Evolutionary conservation across 441 rosid species (phyloP).

Genomic region (Omphalea diandra): DNA sequence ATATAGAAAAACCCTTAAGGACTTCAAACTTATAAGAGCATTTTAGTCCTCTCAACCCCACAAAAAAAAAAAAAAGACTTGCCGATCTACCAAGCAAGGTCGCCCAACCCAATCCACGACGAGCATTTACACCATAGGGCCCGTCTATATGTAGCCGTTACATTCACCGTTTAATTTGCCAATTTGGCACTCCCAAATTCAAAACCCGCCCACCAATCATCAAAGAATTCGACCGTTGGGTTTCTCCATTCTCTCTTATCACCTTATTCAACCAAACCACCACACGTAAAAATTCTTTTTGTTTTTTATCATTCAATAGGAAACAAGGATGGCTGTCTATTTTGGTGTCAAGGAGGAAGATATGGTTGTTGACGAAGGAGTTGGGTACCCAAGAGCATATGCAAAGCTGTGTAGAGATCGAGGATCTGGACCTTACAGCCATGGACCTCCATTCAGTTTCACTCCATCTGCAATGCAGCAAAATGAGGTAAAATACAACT

Average conservation of each 20-base stretch:
- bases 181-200: conserved; percentile 26
- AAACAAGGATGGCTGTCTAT: conserved; percentile 36
- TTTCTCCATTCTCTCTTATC: conserved; percentile 5
- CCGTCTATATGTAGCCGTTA: conserved; percentile 36
- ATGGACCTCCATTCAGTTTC: conserved; percentile 81
- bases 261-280: conserved; percentile 16
- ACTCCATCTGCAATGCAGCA: conserved; percentile 54
- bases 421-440: conserved; percentile 34
- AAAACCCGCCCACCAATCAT: conserved; percentile 18
- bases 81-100: no score
- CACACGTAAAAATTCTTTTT: conserved; percentile 1
- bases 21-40: no score
- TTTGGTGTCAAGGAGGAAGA: conserved; percentile 52
- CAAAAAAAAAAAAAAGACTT: no score
- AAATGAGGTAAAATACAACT: conserved; percentile 44
- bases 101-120: neutral
- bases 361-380: conserved; percentile 53
- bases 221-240: conserved; percentile 49
- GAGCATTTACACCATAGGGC: conserved; percentile 8
- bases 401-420: conserved; percentile 62
- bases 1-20: no score
- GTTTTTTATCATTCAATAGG: neutral
- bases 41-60: no score
- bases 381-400: conserved; percentile 76
- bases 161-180: conserved; percentile 10